Percentiles rank a stretch among this genome's conserved stretches.
Evolutionary conservation across 2,329 filamentous ascomycete species (phyloP).

Genomic region (Graphiopsis chlorocephala): DNA sequence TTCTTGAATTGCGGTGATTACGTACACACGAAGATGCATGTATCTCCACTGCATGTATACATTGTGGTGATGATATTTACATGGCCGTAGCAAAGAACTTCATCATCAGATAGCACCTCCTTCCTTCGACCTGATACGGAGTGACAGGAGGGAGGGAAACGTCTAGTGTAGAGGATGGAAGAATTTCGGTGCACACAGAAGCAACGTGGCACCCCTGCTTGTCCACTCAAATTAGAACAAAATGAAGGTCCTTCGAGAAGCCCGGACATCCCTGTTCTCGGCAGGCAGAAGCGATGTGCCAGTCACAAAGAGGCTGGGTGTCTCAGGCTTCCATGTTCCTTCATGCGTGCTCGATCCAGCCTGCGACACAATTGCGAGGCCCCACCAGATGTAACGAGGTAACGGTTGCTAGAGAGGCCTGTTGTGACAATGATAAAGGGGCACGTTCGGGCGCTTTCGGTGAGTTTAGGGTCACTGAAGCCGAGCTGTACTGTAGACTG

Average conservation of each 20-base stretch:
- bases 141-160: not conserved
- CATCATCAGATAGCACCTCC: not conserved
- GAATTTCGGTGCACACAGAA: not conserved
- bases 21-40: not conserved
- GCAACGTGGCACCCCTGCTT: constrained; percentile 8
- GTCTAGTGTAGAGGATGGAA: not conserved
- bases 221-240: constrained; percentile 4
- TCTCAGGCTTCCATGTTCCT: not conserved
- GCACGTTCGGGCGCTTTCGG: not conserved
- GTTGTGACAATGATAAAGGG: not conserved
- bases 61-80: not conserved
- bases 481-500: not conserved
- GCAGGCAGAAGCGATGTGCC: constrained; percentile 1
- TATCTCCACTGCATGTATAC: not conserved
- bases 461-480: not conserved
- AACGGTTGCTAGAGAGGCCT: not conserved
- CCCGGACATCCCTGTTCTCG: not conserved
- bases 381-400: not conserved
- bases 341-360: not conserved
- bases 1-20: not conserved
- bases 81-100: not conserved
- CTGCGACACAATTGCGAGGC: not conserved
- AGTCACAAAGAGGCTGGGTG: not conserved
- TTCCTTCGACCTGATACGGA: not conserved
- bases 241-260: constrained; percentile 9